phyloP scores from a whole-genome alignment of 345 rosid species.

The Gossypium herbaceum region DNA sequence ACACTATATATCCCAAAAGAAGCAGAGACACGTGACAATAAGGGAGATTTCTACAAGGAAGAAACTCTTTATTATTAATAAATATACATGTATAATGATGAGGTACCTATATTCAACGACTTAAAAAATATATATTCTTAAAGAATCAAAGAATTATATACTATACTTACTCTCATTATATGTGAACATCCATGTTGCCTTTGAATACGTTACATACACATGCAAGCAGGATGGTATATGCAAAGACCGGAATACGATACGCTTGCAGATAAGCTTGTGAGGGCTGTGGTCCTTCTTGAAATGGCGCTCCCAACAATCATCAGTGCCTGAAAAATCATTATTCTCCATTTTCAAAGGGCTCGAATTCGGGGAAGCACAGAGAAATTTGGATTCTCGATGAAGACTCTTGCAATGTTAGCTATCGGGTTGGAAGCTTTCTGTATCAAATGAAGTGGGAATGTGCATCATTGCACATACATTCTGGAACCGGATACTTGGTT shows the following conservation, averaged over 20 bases:
- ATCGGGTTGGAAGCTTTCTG: background rate
- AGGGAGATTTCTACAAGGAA: background rate
- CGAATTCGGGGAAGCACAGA: constrained; percentile 16
- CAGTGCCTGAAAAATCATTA: background rate
- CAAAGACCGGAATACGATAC: background rate
- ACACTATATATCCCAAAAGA: background rate
- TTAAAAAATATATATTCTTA: too few species aligned
- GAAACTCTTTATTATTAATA: background rate
- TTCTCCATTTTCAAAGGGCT: constrained; percentile 14
- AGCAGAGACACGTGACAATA: background rate
- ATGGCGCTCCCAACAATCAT: background rate
- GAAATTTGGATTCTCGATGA: background rate
- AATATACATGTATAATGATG: background rate
- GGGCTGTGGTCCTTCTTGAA: background rate
- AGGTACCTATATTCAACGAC: background rate
- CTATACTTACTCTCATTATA: background rate
- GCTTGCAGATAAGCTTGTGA: background rate
- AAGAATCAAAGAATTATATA: background rate
- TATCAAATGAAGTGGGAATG: constrained; percentile 4
- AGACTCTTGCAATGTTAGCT: background rate
- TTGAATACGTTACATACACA: background rate
- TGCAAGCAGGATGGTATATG: background rate
- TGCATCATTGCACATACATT: constrained; percentile 71
- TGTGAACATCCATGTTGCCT: background rate
- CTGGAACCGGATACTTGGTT: constrained; percentile 81